A percentile compares a stretch with the other conserved stretches of the same genome.
Conservation (phyloP, 2,329 filamentous ascomycete species). For the Botrytis elliptica region DNA sequence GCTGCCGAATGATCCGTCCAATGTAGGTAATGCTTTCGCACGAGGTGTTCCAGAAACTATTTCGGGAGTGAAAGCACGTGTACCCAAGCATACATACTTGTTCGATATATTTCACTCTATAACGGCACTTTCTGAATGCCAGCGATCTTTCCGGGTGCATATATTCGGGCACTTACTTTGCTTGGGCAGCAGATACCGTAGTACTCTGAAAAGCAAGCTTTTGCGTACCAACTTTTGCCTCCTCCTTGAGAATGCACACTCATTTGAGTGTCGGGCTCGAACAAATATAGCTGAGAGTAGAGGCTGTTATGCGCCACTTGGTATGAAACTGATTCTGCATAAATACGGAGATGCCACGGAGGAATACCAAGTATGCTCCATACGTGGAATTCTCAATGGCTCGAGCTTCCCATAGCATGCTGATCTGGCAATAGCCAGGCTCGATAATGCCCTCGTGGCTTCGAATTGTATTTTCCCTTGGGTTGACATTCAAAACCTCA, state of each 20-base stretch:
- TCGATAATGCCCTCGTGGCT: not conserved
- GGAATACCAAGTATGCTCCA: not conserved
- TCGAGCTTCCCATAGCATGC: not conserved
- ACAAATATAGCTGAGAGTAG: not conserved
- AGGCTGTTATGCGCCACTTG: not conserved
- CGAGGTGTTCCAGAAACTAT: not conserved
- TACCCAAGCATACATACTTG: not conserved
- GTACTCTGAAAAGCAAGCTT: not conserved
- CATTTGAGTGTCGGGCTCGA: not conserved
- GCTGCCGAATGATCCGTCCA: not conserved
- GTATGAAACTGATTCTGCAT: slow-evolving; percentile 9
- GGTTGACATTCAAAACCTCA: not conserved
- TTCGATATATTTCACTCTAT: not conserved
- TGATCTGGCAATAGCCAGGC: slow-evolving; percentile 4
- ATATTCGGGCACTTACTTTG: not conserved
- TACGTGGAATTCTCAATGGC: not conserved
- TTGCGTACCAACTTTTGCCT: not conserved
- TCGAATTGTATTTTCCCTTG: not conserved
- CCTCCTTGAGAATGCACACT: not conserved
- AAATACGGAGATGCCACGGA: slow-evolving; percentile 12
- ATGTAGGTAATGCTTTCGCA: not conserved
- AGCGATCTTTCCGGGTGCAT: not conserved
- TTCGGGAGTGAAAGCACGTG: not conserved
- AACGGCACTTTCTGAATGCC: not conserved
- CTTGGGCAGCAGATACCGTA: not conserved